Percentiles rank a stretch among this genome's conserved stretches.
Conservation (phyloP, 2,329 filamentous ascomycete genomes). For the Canariomyces notabilis region DNA sequence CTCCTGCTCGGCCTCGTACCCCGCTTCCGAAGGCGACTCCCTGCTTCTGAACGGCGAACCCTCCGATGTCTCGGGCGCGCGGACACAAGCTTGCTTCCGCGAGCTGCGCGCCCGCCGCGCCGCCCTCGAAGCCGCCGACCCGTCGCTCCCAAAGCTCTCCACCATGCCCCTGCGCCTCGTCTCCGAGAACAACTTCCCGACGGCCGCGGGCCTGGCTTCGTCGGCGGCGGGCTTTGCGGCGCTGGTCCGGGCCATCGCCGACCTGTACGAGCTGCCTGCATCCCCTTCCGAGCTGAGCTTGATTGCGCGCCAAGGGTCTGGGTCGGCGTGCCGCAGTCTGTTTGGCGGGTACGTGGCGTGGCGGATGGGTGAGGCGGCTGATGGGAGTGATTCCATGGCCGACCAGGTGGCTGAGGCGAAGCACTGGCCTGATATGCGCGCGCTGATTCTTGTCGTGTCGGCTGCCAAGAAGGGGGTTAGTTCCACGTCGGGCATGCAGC, state of each 20-base stretch:
- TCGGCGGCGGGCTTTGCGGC: constrained; percentile 67
- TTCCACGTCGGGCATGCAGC: constrained; percentile 93
- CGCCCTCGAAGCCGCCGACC: constrained; percentile 65
- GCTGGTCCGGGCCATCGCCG: constrained; percentile 77
- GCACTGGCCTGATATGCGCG: constrained; percentile 95
- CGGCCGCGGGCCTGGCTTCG: constrained; percentile 80
- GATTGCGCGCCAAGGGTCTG: constrained; percentile 89
- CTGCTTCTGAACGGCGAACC: constrained; percentile 78
- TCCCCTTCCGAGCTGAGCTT: constrained; percentile 77
- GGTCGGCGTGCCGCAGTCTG: constrained; percentile 86
- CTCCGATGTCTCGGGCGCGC: constrained; percentile 80
- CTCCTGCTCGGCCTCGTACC: constrained; percentile 73
- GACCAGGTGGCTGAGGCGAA: constrained; percentile 81
- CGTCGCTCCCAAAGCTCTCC: constrained; percentile 77
- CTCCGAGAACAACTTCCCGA: constrained; percentile 98
- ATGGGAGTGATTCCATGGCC: constrained; percentile 83
- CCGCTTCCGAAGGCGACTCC: constrained; percentile 52
- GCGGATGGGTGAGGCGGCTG: constrained; percentile 69
- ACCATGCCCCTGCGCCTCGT: constrained; percentile 75
- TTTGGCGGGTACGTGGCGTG: constrained; percentile 97
- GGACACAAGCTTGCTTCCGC: constrained; percentile 91
- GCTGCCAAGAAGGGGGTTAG: constrained; percentile 95
- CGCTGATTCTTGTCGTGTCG: constrained; percentile 83
- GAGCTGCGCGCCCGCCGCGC: constrained; percentile 75
- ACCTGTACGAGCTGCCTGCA: constrained; percentile 82